Conservation (phyloP, 257 asterid genomes). For the Solanum sparsipilum region DNA sequence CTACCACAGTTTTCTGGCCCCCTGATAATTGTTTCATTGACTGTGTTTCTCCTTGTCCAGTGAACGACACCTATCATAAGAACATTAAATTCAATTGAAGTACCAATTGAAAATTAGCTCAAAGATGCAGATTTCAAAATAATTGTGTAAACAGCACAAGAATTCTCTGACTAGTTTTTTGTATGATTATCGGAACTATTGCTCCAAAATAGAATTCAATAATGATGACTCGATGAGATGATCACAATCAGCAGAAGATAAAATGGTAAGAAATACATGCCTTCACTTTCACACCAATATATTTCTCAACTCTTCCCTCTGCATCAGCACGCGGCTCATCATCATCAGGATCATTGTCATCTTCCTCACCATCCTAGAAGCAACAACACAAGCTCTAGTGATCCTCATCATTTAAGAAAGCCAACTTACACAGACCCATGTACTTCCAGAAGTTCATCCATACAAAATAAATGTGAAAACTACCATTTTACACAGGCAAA, state of each 20-base stretch:
- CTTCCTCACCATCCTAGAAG: constrained; percentile 68
- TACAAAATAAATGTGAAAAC: not conserved
- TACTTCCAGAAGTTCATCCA: not conserved
- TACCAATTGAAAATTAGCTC: constrained; percentile 3
- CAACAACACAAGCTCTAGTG: not conserved
- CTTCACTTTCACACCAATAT: constrained; percentile 97
- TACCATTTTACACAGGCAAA: not conserved
- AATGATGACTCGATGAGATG: not conserved
- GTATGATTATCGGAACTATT: not conserved
- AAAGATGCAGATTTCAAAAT: not conserved
- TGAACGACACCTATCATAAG: constrained; percentile 73
- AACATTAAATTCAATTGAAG: not conserved
- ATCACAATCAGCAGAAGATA: not conserved
- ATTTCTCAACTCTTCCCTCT: constrained; percentile 94
- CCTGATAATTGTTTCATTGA: constrained; percentile 97
- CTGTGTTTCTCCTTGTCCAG: constrained; percentile 98
- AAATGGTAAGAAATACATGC: constrained; percentile 19
- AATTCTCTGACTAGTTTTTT: not conserved
- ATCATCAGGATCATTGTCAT: constrained; percentile 70
- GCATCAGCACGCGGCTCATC: constrained; percentile 66
- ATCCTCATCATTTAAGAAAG: not conserved
- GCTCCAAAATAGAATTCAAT: not conserved
- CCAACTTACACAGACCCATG: not conserved
- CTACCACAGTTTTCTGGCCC: constrained; percentile 98
- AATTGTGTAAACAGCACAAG: not conserved